phyloP scores from a whole-genome alignment of 805 yeast genomes.

The Metschnikowia drakensbergensis region DNA sequence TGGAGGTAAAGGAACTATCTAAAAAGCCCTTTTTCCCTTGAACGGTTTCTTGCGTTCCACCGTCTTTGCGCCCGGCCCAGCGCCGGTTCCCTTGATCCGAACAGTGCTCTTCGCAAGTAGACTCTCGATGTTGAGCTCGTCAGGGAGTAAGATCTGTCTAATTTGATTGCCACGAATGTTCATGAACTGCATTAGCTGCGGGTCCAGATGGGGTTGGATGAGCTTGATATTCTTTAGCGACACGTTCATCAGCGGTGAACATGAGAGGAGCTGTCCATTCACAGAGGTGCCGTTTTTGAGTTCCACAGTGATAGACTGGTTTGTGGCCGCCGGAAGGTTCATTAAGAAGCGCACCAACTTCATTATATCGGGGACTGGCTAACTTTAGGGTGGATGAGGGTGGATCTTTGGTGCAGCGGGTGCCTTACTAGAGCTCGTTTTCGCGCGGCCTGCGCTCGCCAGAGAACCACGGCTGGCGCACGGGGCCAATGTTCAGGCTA shows the following conservation, averaged over 20 bases:
- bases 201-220: constrained; percentile 66
- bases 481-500: no score
- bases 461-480: no score
- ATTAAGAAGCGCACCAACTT: constrained; percentile 73
- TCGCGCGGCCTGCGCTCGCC: neutral
- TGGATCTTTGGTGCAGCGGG: no score
- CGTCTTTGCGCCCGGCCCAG: constrained; percentile 33
- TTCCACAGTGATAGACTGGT: constrained; percentile 87
- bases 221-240: constrained; percentile 76
- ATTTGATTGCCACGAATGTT: constrained; percentile 88
- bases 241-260: constrained; percentile 89
- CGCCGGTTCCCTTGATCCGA: constrained; percentile 41
- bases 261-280: constrained; percentile 78
- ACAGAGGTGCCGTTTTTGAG: constrained; percentile 86
- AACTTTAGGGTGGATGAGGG: no score
- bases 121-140: constrained; percentile 70
- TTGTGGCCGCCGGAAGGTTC: constrained; percentile 60
- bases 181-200: constrained; percentile 68
- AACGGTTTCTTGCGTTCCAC: constrained; percentile 18
- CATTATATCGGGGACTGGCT: constrained; percentile 30
- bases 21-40: constrained; percentile 17
- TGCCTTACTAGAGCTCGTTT: neutral
- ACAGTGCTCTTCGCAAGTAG: constrained; percentile 51
- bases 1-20: no score
- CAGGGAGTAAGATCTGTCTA: constrained; percentile 80